A percentile compares a stretch with the other conserved stretches of the same genome.
phyloP scores from a whole-genome alignment of 2,329 filamentous ascomycete species.

The Colletotrichum sublineola region DNA sequence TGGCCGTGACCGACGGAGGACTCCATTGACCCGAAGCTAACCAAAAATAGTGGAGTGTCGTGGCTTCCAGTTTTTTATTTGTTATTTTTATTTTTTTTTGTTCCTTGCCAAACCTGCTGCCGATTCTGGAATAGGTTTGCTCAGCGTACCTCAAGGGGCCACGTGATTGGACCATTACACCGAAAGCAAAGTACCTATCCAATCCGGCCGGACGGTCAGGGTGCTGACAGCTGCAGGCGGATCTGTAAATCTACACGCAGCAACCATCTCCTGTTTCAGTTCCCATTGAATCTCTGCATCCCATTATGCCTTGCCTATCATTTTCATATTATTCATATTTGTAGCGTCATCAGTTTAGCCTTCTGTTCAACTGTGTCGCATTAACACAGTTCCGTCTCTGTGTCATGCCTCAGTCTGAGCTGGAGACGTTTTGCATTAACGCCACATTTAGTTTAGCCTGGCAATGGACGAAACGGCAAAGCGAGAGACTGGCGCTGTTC shows the following conservation, averaged over 20 bases:
- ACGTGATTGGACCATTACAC: conserved; percentile 6
- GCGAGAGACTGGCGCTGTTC: background rate
- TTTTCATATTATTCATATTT: too few relatives aligned
- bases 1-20: background rate
- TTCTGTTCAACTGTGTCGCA: background rate
- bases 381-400: background rate
- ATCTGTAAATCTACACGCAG: background rate
- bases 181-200: background rate
- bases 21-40: conserved; percentile 32
- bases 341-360: background rate
- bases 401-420: background rate
- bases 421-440: background rate
- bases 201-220: background rate
- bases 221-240: conserved; percentile 9
- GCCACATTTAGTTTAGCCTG: background rate
- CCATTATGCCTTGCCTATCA: background rate
- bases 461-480: background rate
- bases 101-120: background rate
- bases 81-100: background rate
- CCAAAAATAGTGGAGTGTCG: conserved; percentile 28
- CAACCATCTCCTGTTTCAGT: background rate
- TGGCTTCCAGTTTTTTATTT: background rate
- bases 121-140: background rate
- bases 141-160: background rate
- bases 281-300: background rate